Evolutionary conservation across 129 eudicot genomes (phyloP), one percentile per base, ranked within the genome.

Genomic region (Centrapalus pauciflorus): DNA sequence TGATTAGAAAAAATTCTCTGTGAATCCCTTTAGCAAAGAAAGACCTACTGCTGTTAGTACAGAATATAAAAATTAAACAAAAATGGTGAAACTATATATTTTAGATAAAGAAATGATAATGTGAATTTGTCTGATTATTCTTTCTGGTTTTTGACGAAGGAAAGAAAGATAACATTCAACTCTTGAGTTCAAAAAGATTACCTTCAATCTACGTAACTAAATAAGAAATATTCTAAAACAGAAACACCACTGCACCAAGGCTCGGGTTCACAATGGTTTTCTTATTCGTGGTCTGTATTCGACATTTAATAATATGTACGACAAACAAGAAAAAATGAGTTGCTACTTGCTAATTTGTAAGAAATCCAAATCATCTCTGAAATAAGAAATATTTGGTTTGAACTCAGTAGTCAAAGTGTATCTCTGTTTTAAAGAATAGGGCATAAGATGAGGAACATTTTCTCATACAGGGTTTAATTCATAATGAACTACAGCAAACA

Each of bases 271-370:
- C 4, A 13, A 38, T 1, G 16, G 16, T 38, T n/a, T n/a, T n/a
- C n/a, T n/a, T n/a, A n/a, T n/a, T n/a, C n/a, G n/a, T 51, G 59
- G 20, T 16, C 41, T 59, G 48, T 60, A 60, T 41, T 38, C 46
- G 13, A n/a, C 19, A 3, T 41, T 13, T 41, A 11, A 40, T 40
- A 17, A n/a, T 4, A 37, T 43, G 24, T 10, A 61, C 13, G 9
- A 61, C 3, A 61, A 21, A 12, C 4, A 13, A 40, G 16, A 33
- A 59, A 61, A 13, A 14, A 38, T 33, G 32, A 38, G 51, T 3
- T 19, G 30, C 48, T 19, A 30, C n/a, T n/a, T n/a, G n/a, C n/a
- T n/a, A 49, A 19, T 4, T 67, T 14, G 23, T 67, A 67, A 26
- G 9, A 67, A 13, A 50, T 67, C 23, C 61, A 51, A 23, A 50